Base-by-base conservation (phyloP, 1,284 basidiomycete genomes). In the Afroboletus lepidellus region DNA sequence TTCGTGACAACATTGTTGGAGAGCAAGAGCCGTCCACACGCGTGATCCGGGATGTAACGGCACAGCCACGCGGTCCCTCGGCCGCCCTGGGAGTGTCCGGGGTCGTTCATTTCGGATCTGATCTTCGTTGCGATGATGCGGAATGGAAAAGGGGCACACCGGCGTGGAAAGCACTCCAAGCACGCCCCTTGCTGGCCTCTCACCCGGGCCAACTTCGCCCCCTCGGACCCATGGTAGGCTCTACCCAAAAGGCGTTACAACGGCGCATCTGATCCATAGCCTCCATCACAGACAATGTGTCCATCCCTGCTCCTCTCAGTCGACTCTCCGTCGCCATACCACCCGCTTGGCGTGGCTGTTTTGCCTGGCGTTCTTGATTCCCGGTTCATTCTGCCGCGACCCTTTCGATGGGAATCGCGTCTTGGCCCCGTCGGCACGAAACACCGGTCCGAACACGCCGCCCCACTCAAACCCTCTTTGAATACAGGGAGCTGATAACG, bases 51-150 rank as follows among this genome's bases (percentile, higher is more conserved):
- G 8, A 13, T 37, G 27, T 33, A 20, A 36, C n/a, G 3, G 36
- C 11, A 38, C 24, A n/a, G 29, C 18, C 20, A 43, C 42, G 16
- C 15, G 16, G 21, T 8, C 18, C 13, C 8, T 45, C 44, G 58
- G 45, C 56, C 37, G 46, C 58, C 41, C 27, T 32, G 30, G 34
- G 39, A 48, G 33, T 59, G 46, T 0, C 41, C 46, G 57, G 60
- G 57, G 57, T 62, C 60, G 21, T n/a, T 30, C 46, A 46, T 59
- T 53, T 46, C 48, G 52, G 48, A 53, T 57, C 51, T 57, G 63
- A 67, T 65, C 65, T 63, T 64, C 56, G 60, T 69, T 62, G 54
- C 59, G 62, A 64, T 67, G 64, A 58, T 63, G 63, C 48, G 48
- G 51, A 54, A 48, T 53, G 48, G n/a, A n/a, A 66, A 62, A 66